Base-by-base conservation (phyloP, 768 basidiomycete genomes). In the Trametes gibbosa region DNA sequence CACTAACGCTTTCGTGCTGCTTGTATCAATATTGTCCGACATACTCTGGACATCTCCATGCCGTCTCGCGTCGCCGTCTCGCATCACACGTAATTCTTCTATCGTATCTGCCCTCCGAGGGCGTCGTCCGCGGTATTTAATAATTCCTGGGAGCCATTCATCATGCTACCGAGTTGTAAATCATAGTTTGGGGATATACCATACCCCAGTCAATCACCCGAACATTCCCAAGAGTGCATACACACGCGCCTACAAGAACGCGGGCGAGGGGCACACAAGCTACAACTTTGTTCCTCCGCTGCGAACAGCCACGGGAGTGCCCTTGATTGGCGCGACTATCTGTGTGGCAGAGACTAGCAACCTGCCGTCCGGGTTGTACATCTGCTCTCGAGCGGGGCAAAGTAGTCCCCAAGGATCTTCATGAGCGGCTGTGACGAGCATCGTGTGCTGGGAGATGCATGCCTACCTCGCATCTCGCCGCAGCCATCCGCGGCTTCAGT, bases 271-370 rank as follows among this genome's bases (percentile, higher is more conserved):
- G 29, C 29, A 32, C 29, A 32, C 29, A 32, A 32, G 5, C 29
- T 32, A 32, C 29, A 32, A 32, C 29, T 32, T 32, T 10, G 29
- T 10, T 32, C 29, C 10, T 10, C 29, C 29, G 29, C 29, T 32
- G 29, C 29, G 29, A 10, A 32, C 29, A 32, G 29, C 29, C 29
- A 32, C 29, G 4, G 29, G 29, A 32, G 29, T 32, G 29, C 29
- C 29, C 29, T 32, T 32, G 29, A 32, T 27, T 10, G 65, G 64
- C 7, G 62, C 39, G 13, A 70, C 56, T 23, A 62, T 60, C 21
- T 70, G 69, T 2, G 58, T 56, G 0, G 59, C 65, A 12, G 69
- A 68, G 0, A 63, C 37, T n/a, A 70, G 41, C n/a, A 70, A 40
- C 24, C 45, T 54, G 3, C 64, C 66, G 17, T 40, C 40, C 58